Percentiles rank a stretch among this genome's conserved stretches.
Conservation (phyloP, 257 asterid species). For the Rehmannia glutinosa region DNA sequence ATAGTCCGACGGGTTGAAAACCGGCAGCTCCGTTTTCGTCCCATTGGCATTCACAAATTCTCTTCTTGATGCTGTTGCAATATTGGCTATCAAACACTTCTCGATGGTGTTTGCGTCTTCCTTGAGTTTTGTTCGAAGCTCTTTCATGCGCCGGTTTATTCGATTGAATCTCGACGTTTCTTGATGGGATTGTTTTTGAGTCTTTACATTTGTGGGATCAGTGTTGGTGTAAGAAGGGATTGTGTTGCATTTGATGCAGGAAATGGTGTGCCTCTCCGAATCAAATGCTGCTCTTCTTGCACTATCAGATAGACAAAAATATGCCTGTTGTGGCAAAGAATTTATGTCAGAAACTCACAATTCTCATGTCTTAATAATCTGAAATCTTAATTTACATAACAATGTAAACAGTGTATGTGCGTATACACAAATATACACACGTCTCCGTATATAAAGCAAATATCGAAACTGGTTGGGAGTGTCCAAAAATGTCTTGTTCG, state of each 20-base stretch:
- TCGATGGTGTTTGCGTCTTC: slow-evolving; percentile 52
- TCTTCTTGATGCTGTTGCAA: slow-evolving; percentile 24
- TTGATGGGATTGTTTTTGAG: slow-evolving; percentile 3
- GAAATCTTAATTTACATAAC: not conserved
- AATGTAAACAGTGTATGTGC: not conserved
- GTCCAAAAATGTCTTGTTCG: too few species aligned
- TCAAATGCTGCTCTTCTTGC: slow-evolving; percentile 46
- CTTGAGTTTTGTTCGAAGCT: slow-evolving; percentile 38
- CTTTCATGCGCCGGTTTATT: slow-evolving; percentile 29
- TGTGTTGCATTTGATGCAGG: slow-evolving; percentile 44
- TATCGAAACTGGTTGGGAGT: too few species aligned
- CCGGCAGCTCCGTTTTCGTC: slow-evolving; percentile 34
- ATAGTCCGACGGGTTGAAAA: slow-evolving; percentile 57
- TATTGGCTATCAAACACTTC: slow-evolving; percentile 51
- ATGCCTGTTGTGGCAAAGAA: slow-evolving; percentile 46
- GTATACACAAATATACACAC: too few species aligned
- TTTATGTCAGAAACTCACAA: not conserved
- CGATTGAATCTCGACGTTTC: slow-evolving; percentile 16
- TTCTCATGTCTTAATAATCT: not conserved
- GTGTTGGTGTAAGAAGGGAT: not conserved
- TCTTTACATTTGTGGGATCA: slow-evolving; percentile 4
- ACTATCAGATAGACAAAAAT: slow-evolving; percentile 50
- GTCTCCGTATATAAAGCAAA: too few species aligned
- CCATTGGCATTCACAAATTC: not conserved
- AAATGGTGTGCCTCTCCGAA: slow-evolving; percentile 27